A percentile compares a stretch with the other conserved stretches of the same genome.
Evolutionary conservation across 1,139 yeast genomes (phyloP).

Genomic region (Yarrowia galli): DNA sequence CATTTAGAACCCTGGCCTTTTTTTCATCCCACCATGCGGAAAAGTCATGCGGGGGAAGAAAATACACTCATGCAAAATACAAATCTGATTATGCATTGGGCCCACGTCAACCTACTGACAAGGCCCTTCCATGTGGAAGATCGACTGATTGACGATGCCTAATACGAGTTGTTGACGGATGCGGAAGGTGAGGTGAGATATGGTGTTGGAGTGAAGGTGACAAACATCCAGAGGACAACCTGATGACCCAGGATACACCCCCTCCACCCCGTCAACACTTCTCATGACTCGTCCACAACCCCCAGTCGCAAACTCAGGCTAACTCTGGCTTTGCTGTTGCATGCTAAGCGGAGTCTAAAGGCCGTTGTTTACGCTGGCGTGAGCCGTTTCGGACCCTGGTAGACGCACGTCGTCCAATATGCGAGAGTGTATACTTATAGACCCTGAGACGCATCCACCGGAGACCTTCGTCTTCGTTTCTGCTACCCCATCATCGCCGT

Average conservation of each 20-base stretch:
- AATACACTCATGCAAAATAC: conserved; percentile 10
- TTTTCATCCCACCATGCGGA: conserved; percentile 1
- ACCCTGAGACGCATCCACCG: neutral
- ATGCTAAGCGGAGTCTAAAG: conserved; percentile 4
- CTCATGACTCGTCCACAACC: neutral
- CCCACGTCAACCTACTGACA: neutral
- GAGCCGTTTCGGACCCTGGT: conserved; percentile 17
- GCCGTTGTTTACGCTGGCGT: neutral
- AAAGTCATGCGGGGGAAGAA: conserved; percentile 15
- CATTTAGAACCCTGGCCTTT: neutral
- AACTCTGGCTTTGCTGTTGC: conserved; percentile 7
- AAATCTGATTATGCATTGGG: neutral
- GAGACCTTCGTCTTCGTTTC: too few species aligned
- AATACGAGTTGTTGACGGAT: conserved; percentile 1
- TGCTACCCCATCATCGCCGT: too few species aligned
- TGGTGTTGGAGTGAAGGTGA: too few species aligned
- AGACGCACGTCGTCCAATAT: conserved; percentile 5
- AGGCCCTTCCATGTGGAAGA: neutral
- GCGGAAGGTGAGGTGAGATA: too few species aligned
- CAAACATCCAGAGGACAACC: too few species aligned
- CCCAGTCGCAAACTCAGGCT: conserved; percentile 2
- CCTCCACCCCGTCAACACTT: too few species aligned
- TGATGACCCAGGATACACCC: too few species aligned
- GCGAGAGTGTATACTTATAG: neutral
- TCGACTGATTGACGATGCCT: conserved; percentile 17